These are phyloP conservation scores for Saccharomyces jurei DNA, from an alignment of 805 yeast genomes.

Conservation along the genomic window DNA sequence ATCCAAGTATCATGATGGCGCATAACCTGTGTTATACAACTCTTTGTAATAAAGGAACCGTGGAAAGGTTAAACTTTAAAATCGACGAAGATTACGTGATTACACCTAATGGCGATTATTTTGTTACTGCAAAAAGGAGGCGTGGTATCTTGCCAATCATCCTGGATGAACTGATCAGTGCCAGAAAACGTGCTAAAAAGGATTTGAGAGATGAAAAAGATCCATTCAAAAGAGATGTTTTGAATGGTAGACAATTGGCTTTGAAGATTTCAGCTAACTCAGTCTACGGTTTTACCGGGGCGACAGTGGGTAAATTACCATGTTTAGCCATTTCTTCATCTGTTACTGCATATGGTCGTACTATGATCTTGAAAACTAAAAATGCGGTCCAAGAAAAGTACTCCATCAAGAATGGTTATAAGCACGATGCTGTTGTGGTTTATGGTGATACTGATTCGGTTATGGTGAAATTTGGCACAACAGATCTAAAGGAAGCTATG, in stretches of 20 bases:
- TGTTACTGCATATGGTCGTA: slow-evolving; percentile 91
- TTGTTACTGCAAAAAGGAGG: slow-evolving; percentile 60
- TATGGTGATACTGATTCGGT: slow-evolving; percentile 99
- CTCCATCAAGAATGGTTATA: slow-evolving; percentile 70
- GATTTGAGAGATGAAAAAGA: slow-evolving; percentile 90
- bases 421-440: slow-evolving; percentile 81
- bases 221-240: slow-evolving; percentile 85
- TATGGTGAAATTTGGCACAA: slow-evolving; percentile 92
- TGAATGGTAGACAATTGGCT: slow-evolving; percentile 96
- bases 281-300: slow-evolving; percentile 98
- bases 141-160: slow-evolving; percentile 90
- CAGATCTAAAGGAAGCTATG: slow-evolving; percentile 80
- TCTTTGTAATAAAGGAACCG: slow-evolving; percentile 58
- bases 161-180: slow-evolving; percentile 76
- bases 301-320: slow-evolving; percentile 94
- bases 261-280: slow-evolving; percentile 95
- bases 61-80: slow-evolving; percentile 52
- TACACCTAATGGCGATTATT: slow-evolving; percentile 89
- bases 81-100: slow-evolving; percentile 71
- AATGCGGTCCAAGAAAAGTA: slow-evolving; percentile 75
- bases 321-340: slow-evolving; percentile 94
- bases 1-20: slow-evolving; percentile 99
- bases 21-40: slow-evolving; percentile 96
- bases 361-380: slow-evolving; percentile 91
- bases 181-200: slow-evolving; percentile 87